Conservation (phyloP, 2,329 filamentous ascomycete species). For the Fusarium verrucosum region DNA sequence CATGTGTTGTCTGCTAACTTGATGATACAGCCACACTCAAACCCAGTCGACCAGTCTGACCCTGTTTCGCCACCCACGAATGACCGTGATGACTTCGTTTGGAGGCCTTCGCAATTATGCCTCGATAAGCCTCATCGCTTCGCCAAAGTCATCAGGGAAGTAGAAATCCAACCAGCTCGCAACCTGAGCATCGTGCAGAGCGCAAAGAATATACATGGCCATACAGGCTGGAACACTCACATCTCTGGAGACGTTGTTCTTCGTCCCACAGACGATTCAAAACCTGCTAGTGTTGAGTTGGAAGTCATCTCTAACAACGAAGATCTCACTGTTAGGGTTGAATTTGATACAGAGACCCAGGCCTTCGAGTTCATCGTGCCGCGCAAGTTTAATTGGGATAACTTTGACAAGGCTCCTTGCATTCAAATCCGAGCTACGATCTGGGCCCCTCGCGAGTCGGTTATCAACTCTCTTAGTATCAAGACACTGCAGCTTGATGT, state of each 20-base stretch:
- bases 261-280: conserved; percentile 49
- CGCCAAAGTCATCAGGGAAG: neutral
- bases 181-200: conserved; percentile 54
- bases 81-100: conserved; percentile 38
- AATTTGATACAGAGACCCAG: conserved; percentile 51
- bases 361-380: conserved; percentile 54
- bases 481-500: conserved; percentile 53
- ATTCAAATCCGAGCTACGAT: conserved; percentile 59
- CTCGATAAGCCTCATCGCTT: conserved; percentile 25
- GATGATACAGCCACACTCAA: conserved; percentile 22
- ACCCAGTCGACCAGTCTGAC: conserved; percentile 34
- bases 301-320: conserved; percentile 59
- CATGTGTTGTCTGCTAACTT: neutral
- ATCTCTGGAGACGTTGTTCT: conserved; percentile 59
- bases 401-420: conserved; percentile 51
- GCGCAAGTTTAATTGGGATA: conserved; percentile 44
- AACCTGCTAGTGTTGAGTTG: conserved; percentile 53
- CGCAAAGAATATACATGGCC: conserved; percentile 33
- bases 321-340: conserved; percentile 48
- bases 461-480: conserved; percentile 52
- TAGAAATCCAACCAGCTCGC: conserved; percentile 48
- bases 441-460: conserved; percentile 54
- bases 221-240: conserved; percentile 45
- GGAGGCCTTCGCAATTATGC: conserved; percentile 44
- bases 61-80: conserved; percentile 40